Evolutionary conservation across 495 filamentous ascomycete species (phyloP).

Genomic region (Neurospora discreta): DNA sequence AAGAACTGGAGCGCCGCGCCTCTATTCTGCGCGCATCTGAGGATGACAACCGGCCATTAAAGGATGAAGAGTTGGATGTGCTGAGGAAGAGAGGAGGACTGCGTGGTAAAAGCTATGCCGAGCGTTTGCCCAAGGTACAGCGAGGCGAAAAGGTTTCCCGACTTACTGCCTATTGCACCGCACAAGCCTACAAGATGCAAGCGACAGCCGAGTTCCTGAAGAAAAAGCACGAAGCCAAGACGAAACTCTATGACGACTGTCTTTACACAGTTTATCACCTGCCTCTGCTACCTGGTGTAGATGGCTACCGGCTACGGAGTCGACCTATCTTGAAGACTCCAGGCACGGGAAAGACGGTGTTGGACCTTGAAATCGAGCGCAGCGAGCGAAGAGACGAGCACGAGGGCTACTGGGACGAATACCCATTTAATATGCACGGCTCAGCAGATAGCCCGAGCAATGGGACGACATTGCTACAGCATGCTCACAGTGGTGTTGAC

Average conservation of each 20-base stretch:
- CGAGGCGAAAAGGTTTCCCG: slow-evolving; percentile 78
- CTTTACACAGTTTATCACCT: slow-evolving; percentile 92
- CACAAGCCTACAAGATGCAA: slow-evolving; percentile 82
- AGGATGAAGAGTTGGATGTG: slow-evolving; percentile 65
- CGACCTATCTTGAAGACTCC: slow-evolving; percentile 85
- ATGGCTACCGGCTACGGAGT: slow-evolving; percentile 79
- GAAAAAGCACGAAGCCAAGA: slow-evolving; percentile 80
- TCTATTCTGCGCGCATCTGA: slow-evolving; percentile 39
- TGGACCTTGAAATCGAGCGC: slow-evolving; percentile 94
- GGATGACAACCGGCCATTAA: slow-evolving; percentile 56
- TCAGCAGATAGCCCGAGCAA: slow-evolving; percentile 1
- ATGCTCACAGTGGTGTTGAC: slow-evolving; percentile 2
- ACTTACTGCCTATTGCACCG: slow-evolving; percentile 93
- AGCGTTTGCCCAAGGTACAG: slow-evolving; percentile 81
- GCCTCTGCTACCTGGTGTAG: slow-evolving; percentile 70
- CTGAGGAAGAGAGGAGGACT: slow-evolving; percentile 51
- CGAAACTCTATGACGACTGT: slow-evolving; percentile 98
- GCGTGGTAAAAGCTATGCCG: slow-evolving; percentile 85
- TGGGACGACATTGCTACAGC: slow-evolving; percentile 6
- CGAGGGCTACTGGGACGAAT: slow-evolving; percentile 59
- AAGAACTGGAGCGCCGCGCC: slow-evolving; percentile 25
- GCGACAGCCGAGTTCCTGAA: slow-evolving; percentile 78
- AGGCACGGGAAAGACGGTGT: slow-evolving; percentile 72
- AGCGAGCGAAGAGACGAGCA: slow-evolving; percentile 84
- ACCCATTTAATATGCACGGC: slow-evolving; percentile 4